Conservation (phyloP, 1,284 basidiomycete species). For the Somion occarium region DNA sequence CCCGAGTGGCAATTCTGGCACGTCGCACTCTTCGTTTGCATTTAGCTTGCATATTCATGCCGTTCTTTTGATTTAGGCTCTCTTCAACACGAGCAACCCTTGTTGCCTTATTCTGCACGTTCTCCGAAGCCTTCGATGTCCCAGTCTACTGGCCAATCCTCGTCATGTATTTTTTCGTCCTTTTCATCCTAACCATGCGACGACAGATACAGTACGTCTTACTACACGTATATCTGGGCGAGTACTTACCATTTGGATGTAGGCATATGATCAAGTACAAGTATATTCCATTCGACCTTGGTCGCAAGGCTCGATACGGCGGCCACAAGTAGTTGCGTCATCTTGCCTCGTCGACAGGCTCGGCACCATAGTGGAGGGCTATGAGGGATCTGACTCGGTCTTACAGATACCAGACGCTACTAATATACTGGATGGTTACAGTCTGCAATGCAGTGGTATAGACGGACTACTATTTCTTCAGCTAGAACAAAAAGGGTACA, state of each 20-base stretch:
- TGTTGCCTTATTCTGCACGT: slow-evolving; percentile 76
- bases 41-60: too few relatives aligned
- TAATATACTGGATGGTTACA: too few relatives aligned
- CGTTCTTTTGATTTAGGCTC: slow-evolving; percentile 50
- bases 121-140: slow-evolving; percentile 83
- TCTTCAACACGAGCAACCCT: slow-evolving; percentile 87
- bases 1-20: slow-evolving; percentile 98
- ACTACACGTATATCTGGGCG: background rate
- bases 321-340: background rate
- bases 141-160: slow-evolving; percentile 99
- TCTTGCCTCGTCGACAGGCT: too few relatives aligned
- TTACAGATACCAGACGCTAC: too few relatives aligned
- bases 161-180: slow-evolving; percentile 86
- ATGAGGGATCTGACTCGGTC: too few relatives aligned
- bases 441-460: too few relatives aligned
- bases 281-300: slow-evolving; percentile 90
- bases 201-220: slow-evolving; percentile 84
- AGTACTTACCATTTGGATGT: slow-evolving; percentile 10
- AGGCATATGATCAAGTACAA: slow-evolving; percentile 99
- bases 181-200: slow-evolving; percentile 89
- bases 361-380: too few relatives aligned
- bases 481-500: slow-evolving; percentile 37
- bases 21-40: slow-evolving; percentile 26
- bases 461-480: too few relatives aligned
- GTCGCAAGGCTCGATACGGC: slow-evolving; percentile 80